phyloP scores from a whole-genome alignment of 352 stramenopile species.

The Pythium diclinum region DNA sequence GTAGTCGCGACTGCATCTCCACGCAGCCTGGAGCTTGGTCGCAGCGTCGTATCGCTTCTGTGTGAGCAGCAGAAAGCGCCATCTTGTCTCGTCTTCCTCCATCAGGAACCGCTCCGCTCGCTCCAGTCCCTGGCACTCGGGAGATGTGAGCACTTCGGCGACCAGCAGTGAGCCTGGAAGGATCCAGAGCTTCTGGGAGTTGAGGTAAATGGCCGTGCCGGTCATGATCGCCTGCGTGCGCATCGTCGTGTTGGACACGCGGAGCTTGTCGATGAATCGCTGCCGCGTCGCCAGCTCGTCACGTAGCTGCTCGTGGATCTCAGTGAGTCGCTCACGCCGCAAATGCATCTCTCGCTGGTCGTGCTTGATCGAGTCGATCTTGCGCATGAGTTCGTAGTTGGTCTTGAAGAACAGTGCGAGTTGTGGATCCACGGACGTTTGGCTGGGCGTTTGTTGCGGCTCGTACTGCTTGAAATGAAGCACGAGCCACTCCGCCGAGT shows the following conservation, averaged over 20 bases:
- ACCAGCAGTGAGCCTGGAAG: constrained; percentile 38
- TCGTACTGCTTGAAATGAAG: constrained; percentile 31
- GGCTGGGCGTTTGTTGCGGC: not conserved
- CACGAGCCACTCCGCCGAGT: constrained; percentile 44
- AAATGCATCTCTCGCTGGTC: constrained; percentile 40
- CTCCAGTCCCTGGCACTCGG: constrained; percentile 43
- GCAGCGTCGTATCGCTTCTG: constrained; percentile 49
- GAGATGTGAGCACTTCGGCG: constrained; percentile 21
- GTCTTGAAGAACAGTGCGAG: constrained; percentile 47
- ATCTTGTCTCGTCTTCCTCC: constrained; percentile 59
- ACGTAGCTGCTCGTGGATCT: constrained; percentile 23
- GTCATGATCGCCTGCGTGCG: constrained; percentile 69
- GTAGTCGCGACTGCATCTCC: constrained; percentile 30
- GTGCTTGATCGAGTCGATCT: constrained; percentile 48
- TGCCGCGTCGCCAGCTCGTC: constrained; percentile 45
- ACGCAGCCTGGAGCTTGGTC: constrained; percentile 42
- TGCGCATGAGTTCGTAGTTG: constrained; percentile 57
- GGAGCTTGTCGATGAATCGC: constrained; percentile 55
- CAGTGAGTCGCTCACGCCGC: constrained; percentile 31
- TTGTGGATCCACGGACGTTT: not conserved
- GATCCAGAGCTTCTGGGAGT: constrained; percentile 70
- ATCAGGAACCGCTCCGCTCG: constrained; percentile 63
- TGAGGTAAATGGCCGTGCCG: constrained; percentile 50
- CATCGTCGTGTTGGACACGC: constrained; percentile 38
- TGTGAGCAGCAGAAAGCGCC: constrained; percentile 42